phyloP scores from a whole-genome alignment of 495 filamentous ascomycete genomes.

The Aspergillus indologenus region DNA sequence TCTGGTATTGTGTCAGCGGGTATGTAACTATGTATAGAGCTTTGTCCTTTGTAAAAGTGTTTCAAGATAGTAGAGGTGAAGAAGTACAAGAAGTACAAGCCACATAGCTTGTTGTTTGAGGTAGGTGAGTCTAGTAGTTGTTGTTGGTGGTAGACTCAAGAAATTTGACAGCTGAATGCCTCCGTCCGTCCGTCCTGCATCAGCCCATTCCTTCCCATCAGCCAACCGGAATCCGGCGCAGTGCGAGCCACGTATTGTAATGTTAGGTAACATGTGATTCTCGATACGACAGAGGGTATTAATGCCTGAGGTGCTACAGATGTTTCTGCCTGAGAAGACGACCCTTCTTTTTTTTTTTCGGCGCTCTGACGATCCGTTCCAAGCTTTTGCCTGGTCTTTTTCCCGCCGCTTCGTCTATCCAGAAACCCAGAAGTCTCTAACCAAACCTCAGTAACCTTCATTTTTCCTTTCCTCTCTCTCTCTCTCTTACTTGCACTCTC shows the following conservation, averaged over 20 bases:
- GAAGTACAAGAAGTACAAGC: background rate
- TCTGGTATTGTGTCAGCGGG: background rate
- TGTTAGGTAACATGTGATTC: slow-evolving; percentile 5
- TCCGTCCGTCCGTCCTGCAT: background rate
- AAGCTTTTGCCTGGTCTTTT: slow-evolving; percentile 23
- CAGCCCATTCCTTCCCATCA: slow-evolving; percentile 4
- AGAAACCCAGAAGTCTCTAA: slow-evolving; percentile 21
- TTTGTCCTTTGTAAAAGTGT: background rate
- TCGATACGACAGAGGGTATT: background rate
- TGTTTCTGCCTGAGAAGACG: background rate
- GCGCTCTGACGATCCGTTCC: slow-evolving; percentile 25
- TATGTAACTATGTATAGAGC: background rate
- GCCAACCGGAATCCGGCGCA: slow-evolving; percentile 19
- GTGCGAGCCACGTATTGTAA: background rate
- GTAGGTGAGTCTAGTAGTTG: background rate
- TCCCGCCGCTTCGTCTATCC: slow-evolving; percentile 27
- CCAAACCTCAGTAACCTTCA: slow-evolving; percentile 18
- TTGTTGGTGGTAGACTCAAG: background rate
- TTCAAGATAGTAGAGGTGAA: background rate
- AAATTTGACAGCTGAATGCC: slow-evolving; percentile 2
- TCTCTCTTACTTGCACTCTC: slow-evolving; percentile 11
- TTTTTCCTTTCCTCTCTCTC: slow-evolving; percentile 16
- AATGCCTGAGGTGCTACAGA: slow-evolving; percentile 6
- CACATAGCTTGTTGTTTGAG: background rate
- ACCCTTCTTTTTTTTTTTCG: background rate